These are phyloP conservation scores for Manihot esculenta DNA, from an alignment of 441 rosid species.

Conservation along the genomic window DNA sequence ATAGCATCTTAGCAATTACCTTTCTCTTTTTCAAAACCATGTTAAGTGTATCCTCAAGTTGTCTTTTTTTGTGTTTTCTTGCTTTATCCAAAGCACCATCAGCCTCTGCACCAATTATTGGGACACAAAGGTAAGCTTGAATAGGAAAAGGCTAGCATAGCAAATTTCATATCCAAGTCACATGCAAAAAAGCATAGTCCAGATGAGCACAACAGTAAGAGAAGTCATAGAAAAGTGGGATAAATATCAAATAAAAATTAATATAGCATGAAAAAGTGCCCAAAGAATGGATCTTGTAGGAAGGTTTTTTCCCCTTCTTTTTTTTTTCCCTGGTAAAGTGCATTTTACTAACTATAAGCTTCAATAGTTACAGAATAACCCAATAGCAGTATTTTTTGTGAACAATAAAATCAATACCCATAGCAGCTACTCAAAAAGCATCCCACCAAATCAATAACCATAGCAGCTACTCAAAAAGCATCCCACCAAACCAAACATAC, in stretches of 20 bases:
- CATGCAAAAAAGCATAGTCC: constrained; percentile 8
- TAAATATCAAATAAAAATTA: neutral
- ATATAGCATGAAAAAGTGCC: neutral
- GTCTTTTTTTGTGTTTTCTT: constrained; percentile 97
- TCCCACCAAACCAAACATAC: neutral
- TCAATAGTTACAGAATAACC: neutral
- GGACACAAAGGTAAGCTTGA: constrained; percentile 14
- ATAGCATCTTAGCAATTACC: constrained; percentile 38
- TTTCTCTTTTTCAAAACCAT: constrained; percentile 87
- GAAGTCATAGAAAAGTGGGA: neutral
- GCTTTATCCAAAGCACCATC: constrained; percentile 99
- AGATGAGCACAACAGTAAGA: neutral
- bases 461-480: too few relatives aligned
- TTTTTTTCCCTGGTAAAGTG: too few relatives aligned
- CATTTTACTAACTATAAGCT: neutral
- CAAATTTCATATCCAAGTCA: constrained; percentile 9
- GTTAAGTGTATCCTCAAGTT: constrained; percentile 91
- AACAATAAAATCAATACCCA: neutral
- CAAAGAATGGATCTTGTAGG: neutral
- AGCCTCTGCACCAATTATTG: constrained; percentile 63
- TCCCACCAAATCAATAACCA: too few relatives aligned
- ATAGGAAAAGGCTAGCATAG: constrained; percentile 7
- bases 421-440: neutral
- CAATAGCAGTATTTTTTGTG: neutral
- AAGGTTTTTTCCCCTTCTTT: neutral